phyloP scores from a whole-genome alignment of 1,284 basidiomycete genomes.

The Macrocystidia cucumis region DNA sequence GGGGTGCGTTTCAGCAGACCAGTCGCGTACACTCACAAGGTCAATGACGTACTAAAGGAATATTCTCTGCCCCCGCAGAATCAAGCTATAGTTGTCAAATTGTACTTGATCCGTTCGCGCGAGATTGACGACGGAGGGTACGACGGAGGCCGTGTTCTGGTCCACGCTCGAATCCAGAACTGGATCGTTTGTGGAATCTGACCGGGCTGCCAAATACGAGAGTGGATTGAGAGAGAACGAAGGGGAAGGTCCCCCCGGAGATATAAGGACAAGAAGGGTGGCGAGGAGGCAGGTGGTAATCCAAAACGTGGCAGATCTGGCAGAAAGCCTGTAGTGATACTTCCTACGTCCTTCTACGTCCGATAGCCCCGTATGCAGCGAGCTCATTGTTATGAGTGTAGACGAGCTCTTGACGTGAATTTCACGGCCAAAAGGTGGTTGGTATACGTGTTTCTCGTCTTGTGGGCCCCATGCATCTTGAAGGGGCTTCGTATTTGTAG shows the following conservation, averaged over 20 bases:
- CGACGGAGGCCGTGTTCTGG: too few species aligned
- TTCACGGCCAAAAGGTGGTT: too few species aligned
- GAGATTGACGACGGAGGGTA: too few species aligned
- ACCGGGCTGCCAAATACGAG: neutral
- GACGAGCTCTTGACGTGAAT: too few species aligned
- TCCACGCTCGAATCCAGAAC: neutral
- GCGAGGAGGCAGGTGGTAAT: conserved; percentile 7
- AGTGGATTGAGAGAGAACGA: conserved; percentile 1
- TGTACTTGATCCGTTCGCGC: conserved; percentile 30
- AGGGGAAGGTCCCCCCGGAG: conserved; percentile 3
- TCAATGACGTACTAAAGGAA: conserved; percentile 39
- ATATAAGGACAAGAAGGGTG: conserved; percentile 5
- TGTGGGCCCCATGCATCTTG: too few species aligned
- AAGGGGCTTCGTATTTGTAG: conserved; percentile 3
- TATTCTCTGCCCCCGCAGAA: conserved; percentile 44
- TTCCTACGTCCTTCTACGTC: too few species aligned
- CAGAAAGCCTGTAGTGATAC: too few species aligned
- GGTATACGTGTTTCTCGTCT: too few species aligned
- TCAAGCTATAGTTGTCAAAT: conserved; percentile 54
- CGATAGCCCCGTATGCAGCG: too few species aligned
- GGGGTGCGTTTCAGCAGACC: neutral
- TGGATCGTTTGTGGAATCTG: neutral
- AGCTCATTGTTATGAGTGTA: too few species aligned
- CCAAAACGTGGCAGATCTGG: too few species aligned
- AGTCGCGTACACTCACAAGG: neutral